These are phyloP conservation scores for Trichoderma koningii DNA, from an alignment of 2,329 filamentous ascomycete species.

Conservation along the genomic window DNA sequence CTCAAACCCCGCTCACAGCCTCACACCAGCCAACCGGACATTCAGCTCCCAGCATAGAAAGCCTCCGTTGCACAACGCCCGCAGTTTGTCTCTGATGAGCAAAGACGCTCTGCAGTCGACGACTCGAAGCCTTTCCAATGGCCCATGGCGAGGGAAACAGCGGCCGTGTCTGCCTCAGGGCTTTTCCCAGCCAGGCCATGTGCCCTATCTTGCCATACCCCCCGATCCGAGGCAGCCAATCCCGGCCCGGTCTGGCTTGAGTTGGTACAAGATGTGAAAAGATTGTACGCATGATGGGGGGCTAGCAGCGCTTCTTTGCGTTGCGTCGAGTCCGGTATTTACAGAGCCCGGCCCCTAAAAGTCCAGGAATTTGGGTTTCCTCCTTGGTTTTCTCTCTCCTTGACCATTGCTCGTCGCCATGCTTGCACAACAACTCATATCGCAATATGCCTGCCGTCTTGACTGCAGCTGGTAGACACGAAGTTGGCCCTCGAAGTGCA, in stretches of 20 bases:
- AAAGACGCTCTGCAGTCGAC: conserved; percentile 2
- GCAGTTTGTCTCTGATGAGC: conserved; percentile 10
- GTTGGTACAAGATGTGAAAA: conserved; percentile 19
- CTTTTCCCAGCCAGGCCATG: conserved; percentile 15
- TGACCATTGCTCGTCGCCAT: background rate
- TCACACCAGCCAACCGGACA: conserved; percentile 9
- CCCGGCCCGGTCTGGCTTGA: conserved; percentile 15
- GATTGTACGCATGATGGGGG: conserved; percentile 24
- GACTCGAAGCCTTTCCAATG: conserved; percentile 6
- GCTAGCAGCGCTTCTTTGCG: conserved; percentile 19
- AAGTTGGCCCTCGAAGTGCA: background rate
- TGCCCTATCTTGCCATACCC: conserved; percentile 27
- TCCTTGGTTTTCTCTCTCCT: background rate
- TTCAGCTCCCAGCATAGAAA: background rate
- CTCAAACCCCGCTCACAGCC: background rate
- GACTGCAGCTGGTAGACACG: background rate
- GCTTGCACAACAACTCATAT: background rate
- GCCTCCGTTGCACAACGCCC: conserved; percentile 17
- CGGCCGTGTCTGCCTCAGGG: background rate
- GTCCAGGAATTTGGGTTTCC: background rate
- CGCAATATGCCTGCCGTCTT: background rate
- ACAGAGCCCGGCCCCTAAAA: conserved; percentile 14
- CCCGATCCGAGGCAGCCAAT: conserved; percentile 26
- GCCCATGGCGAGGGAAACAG: background rate
- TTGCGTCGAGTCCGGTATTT: conserved; percentile 4